Conservation (phyloP, 371 early-diverging fungal species). For the Mucor piriformis region DNA sequence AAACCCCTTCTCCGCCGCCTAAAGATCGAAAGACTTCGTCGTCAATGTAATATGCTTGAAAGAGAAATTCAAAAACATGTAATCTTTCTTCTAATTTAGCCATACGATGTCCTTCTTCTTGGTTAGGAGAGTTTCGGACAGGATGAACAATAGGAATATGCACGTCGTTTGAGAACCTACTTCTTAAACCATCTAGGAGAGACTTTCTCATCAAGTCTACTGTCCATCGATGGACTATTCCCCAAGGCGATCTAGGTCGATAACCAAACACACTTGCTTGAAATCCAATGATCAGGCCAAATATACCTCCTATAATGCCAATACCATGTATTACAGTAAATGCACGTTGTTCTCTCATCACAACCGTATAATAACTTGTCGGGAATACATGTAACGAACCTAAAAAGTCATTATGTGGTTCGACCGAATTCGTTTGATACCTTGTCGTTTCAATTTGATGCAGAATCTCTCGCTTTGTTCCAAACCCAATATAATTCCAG, state of each 20-base stretch:
- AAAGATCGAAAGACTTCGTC: slow-evolving; percentile 42
- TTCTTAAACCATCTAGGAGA: slow-evolving; percentile 23
- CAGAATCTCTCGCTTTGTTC: not conserved
- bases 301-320: slow-evolving; percentile 42
- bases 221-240: slow-evolving; percentile 37
- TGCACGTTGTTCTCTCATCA: slow-evolving; percentile 32
- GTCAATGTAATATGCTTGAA: slow-evolving; percentile 44
- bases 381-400: slow-evolving; percentile 32
- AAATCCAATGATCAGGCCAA: slow-evolving; percentile 31
- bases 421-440: no score
- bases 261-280: slow-evolving; percentile 36
- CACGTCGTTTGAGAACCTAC: slow-evolving; percentile 23
- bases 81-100: slow-evolving; percentile 34
- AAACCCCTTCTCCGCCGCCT: not conserved
- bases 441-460: slow-evolving; percentile 25
- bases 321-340: slow-evolving; percentile 39
- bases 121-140: slow-evolving; percentile 28
- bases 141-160: slow-evolving; percentile 38
- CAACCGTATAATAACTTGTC: slow-evolving; percentile 5
- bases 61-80: slow-evolving; percentile 38
- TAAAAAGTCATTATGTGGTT: slow-evolving; percentile 6
- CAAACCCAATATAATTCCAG: slow-evolving; percentile 38
- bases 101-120: slow-evolving; percentile 24
- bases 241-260: slow-evolving; percentile 40
- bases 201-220: slow-evolving; percentile 29